These are phyloP conservation scores for Aspergillus piperis DNA, from an alignment of 2,329 filamentous ascomycete species.

Conservation along the genomic window DNA sequence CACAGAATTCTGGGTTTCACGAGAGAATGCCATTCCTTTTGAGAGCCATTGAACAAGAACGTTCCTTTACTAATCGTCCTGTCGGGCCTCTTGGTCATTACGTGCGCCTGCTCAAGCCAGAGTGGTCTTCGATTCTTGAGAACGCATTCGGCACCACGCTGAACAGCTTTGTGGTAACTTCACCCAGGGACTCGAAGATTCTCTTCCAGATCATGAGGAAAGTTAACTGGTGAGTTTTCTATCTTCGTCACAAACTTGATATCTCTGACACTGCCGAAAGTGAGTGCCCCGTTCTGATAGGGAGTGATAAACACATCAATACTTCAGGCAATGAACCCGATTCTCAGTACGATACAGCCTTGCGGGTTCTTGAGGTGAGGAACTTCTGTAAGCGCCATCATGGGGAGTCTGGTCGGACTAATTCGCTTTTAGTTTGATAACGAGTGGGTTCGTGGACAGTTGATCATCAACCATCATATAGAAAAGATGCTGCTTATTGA, in stretches of 20 bases:
- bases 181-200: conserved; percentile 70
- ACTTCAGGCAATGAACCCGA: conserved; percentile 73
- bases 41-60: conserved; percentile 68
- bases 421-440: conserved; percentile 66
- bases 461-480: conserved; percentile 79
- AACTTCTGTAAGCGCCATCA: neutral
- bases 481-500: conserved; percentile 82
- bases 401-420: conserved; percentile 17
- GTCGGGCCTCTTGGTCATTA: conserved; percentile 82
- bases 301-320: conserved; percentile 57
- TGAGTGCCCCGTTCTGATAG: conserved; percentile 64
- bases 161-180: conserved; percentile 78
- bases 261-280: conserved; percentile 36
- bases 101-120: conserved; percentile 72
- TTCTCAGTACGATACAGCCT: conserved; percentile 69
- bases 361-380: conserved; percentile 68
- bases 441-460: conserved; percentile 71
- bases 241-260: neutral
- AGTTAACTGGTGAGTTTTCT: conserved; percentile 50
- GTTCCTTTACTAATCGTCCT: conserved; percentile 68
- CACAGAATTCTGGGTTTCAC: conserved; percentile 66
- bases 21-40: conserved; percentile 64
- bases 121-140: conserved; percentile 84
- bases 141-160: conserved; percentile 69
- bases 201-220: conserved; percentile 67